Percentiles rank a stretch among this genome's conserved stretches.
phyloP scores from a whole-genome alignment of 1,284 basidiomycete species.

The Pseudomicrostroma phylloplanum region DNA sequence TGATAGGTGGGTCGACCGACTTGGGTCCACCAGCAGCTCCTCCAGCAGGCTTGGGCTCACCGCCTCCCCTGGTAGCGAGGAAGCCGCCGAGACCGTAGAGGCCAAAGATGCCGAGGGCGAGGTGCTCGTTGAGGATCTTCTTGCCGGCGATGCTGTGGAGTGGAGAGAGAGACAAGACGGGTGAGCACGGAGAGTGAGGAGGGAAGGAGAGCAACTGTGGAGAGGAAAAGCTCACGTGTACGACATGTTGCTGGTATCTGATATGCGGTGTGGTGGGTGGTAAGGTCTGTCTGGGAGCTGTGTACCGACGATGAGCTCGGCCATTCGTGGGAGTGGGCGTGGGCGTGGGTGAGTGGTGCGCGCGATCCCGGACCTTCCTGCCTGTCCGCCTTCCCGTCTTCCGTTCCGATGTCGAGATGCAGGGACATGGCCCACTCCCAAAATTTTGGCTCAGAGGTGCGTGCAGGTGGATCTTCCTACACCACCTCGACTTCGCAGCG shows the following conservation, averaged over 20 bases:
- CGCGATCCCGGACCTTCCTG: too few relatives aligned
- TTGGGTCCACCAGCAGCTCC: constrained; percentile 15
- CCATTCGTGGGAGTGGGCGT: too few relatives aligned
- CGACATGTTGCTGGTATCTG: background rate
- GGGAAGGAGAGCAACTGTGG: background rate
- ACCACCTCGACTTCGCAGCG: too few relatives aligned
- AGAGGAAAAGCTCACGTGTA: background rate
- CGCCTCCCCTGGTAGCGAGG: constrained; percentile 16
- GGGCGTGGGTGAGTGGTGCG: too few relatives aligned
- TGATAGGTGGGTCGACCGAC: constrained; percentile 28
- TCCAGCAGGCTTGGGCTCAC: constrained; percentile 23
- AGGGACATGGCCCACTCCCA: too few relatives aligned
- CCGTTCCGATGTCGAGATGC: too few relatives aligned
- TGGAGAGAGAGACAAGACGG: background rate
- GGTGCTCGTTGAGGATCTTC: constrained; percentile 46
- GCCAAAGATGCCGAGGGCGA: constrained; percentile 38
- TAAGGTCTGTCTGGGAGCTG: too few relatives aligned
- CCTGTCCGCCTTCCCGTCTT: too few relatives aligned
- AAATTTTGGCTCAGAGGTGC: too few relatives aligned
- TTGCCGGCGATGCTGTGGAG: constrained; percentile 41
- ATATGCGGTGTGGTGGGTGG: too few relatives aligned
- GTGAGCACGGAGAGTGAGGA: background rate
- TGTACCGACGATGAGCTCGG: too few relatives aligned
- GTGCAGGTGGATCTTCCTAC: too few relatives aligned
- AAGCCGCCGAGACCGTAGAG: constrained; percentile 29